phyloP scores from a whole-genome alignment of 2,329 filamentous ascomycete species.

The Curvularia sp. region DNA sequence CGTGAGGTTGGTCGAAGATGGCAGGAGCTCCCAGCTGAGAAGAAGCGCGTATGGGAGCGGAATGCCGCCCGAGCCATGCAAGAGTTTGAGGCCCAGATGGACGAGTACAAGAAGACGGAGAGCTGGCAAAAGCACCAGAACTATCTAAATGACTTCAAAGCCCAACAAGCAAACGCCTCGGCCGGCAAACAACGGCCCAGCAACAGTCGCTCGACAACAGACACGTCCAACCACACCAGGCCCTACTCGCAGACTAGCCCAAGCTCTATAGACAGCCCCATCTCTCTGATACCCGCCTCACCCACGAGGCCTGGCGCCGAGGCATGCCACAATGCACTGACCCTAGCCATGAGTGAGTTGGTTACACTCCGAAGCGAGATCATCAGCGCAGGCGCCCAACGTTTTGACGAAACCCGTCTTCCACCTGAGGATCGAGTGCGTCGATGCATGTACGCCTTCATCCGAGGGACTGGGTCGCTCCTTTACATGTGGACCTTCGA shows the following conservation, averaged over 20 bases:
- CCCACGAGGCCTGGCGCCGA: conserved; percentile 36
- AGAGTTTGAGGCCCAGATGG: conserved; percentile 50
- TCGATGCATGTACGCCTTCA: conserved; percentile 46
- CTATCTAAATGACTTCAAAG: conserved; percentile 48
- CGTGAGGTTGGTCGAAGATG: conserved; percentile 50
- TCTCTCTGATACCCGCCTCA: conserved; percentile 30
- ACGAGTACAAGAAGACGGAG: conserved; percentile 51
- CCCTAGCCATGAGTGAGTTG: conserved; percentile 47
- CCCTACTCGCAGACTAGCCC: conserved; percentile 39
- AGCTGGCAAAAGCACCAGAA: conserved; percentile 48
- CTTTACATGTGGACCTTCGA: conserved; percentile 47
- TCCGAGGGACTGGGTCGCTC: conserved; percentile 47
- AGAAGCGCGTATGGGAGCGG: conserved; percentile 50
- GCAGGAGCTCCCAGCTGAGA: conserved; percentile 47
- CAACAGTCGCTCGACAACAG: conserved; percentile 33
- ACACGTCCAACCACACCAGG: conserved; percentile 34
- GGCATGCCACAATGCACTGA: conserved; percentile 46
- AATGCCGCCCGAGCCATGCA: conserved; percentile 50
- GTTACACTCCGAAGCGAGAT: conserved; percentile 44
- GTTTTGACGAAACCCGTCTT: conserved; percentile 39
- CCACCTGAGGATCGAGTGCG: conserved; percentile 41
- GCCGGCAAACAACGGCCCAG: conserved; percentile 29
- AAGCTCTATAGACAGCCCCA: conserved; percentile 40
- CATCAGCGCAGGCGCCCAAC: conserved; percentile 29
- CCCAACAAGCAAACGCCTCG: conserved; percentile 33